Evolutionary conservation across 2,329 filamentous ascomycete genomes (phyloP).

Genomic region (Xylariaceae sp.): DNA sequence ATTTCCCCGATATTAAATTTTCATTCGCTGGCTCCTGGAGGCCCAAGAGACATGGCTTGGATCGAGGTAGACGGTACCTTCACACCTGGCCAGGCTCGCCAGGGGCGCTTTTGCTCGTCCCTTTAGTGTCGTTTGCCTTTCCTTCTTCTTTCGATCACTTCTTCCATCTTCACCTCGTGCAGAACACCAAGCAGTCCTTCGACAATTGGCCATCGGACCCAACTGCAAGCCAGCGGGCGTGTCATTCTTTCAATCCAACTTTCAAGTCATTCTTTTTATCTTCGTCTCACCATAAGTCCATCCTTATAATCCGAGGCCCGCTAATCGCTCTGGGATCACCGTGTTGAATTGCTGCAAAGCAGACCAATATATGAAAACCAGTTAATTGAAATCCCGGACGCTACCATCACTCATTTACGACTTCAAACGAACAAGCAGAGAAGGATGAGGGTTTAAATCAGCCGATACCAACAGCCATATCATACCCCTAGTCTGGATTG

Average conservation of each 20-base stretch:
- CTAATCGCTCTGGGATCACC: constrained; percentile 17
- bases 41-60: constrained; percentile 17
- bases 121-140: constrained; percentile 21
- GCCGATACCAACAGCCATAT: not conserved
- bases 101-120: constrained; percentile 2
- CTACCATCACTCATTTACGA: constrained; percentile 11
- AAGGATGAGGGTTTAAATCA: constrained; percentile 9
- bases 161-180: constrained; percentile 26
- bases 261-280: constrained; percentile 41
- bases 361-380: constrained; percentile 1
- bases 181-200: constrained; percentile 27
- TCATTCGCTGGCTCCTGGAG: constrained; percentile 31
- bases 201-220: constrained; percentile 36
- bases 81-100: too few relatives aligned
- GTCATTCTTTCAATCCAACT: constrained; percentile 51
- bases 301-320: constrained; percentile 12
- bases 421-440: constrained; percentile 10
- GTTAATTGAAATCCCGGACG: too few relatives aligned
- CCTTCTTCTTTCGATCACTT: constrained; percentile 28
- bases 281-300: constrained; percentile 4
- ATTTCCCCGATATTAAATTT: constrained; percentile 32
- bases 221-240: constrained; percentile 55
- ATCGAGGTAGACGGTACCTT: constrained; percentile 16
- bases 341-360: constrained; percentile 3
- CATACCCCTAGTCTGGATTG: not conserved